Evolutionary conservation across 306 rosid genomes (phyloP), one percentile per base, ranked within the genome.

Genomic region (Dalbergia oliveri): DNA sequence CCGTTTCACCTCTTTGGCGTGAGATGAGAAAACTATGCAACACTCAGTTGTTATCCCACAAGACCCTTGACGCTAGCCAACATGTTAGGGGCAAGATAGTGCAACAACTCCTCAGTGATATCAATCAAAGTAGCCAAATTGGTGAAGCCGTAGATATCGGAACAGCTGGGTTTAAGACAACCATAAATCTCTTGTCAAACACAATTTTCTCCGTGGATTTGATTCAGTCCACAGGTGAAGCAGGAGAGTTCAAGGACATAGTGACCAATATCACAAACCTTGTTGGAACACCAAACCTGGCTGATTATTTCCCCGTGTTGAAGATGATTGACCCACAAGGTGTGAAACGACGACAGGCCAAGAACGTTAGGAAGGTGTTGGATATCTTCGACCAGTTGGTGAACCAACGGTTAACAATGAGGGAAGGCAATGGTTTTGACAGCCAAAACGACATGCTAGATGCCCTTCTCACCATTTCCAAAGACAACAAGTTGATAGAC

Each of bases 141-240:
- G 84, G 84, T 6, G 68, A 85, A 60, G 82, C 72, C 0, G 34
- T 88, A 0, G 87, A 85, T 11, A 68, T 88, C 6, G 91, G 79
- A 11, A 69, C 14, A 43, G 76, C 57, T 0, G 84, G 62, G 19
- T 88, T 80, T 75, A 39, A n/a, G 33, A 76, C 79, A 0, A 10
- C 80, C 3, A 50, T 85, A 0, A 82, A 82, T 51, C 2, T 79
- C 57, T 12, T 88, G 0, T 88, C 86, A 1, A 63, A 65, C 39
- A 72, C 87, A 14, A 63, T 88, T 6, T 82, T 82, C 16, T 85
- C 84, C 0, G 15, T 76, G 3, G 91, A 88, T 80, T 68, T 85
- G 23, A 75, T 61, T 1, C 72, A 82, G 4, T 73, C 79, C 0
- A 1, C 14, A n/a, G 75, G 73, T 3, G 19, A 8, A 16, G 71